phyloP scores from a whole-genome alignment of 2,329 filamentous ascomycete species.

The Drechslerella stenobrocha region DNA sequence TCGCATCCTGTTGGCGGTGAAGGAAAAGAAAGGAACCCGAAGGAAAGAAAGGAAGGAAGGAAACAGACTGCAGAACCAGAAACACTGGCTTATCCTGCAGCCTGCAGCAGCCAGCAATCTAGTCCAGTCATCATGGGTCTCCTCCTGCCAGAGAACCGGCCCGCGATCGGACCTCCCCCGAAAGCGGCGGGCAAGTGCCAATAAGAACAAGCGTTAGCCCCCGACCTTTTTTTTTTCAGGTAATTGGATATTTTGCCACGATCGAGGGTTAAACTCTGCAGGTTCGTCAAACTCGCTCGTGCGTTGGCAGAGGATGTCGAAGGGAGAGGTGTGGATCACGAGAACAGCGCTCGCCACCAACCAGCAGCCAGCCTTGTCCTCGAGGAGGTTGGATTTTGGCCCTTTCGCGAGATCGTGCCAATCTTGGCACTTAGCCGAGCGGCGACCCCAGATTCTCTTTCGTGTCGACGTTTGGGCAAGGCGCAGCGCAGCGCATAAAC shows the following conservation, averaged over 20 bases:
- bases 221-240: not conserved
- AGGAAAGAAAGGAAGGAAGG: not conserved
- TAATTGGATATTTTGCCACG: not conserved
- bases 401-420: not conserved
- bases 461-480: not conserved
- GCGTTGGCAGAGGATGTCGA: constrained; percentile 11
- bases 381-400: constrained; percentile 16
- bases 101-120: not conserved
- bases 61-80: not conserved
- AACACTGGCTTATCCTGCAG: not conserved
- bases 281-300: no score
- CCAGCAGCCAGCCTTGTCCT: not conserved
- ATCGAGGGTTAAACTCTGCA: not conserved
- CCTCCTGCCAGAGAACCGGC: not conserved
- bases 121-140: not conserved
- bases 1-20: not conserved
- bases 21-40: no score
- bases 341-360: constrained; percentile 27
- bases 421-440: constrained; percentile 2
- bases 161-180: constrained; percentile 7
- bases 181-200: constrained; percentile 1
- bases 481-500: no score
- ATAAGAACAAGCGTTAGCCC: not conserved
- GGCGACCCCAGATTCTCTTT: constrained; percentile 1
- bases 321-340: constrained; percentile 41